These are phyloP conservation scores for Plectosphaerella cucumerina DNA, from an alignment of 2,329 filamentous ascomycete genomes.

Conservation along the genomic window DNA sequence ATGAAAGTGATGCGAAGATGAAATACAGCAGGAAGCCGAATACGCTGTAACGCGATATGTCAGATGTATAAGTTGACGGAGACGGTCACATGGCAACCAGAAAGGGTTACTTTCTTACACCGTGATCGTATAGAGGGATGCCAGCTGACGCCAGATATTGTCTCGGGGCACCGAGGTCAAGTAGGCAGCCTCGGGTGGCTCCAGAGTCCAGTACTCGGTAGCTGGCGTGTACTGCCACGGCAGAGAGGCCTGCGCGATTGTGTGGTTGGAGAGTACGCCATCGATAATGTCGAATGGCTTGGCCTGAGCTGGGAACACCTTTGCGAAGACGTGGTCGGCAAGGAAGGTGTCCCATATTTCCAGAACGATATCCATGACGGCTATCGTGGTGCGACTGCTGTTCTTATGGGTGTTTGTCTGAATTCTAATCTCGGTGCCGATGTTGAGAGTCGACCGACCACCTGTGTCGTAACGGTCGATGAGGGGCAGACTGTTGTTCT, in stretches of 20 bases:
- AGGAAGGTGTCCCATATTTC: constrained; percentile 79
- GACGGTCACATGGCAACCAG: background rate
- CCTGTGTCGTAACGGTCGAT: too few species aligned
- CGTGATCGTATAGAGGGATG: constrained; percentile 78
- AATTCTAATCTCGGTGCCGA: too few species aligned
- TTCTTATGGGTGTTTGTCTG: too few species aligned
- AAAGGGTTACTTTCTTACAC: constrained; percentile 60
- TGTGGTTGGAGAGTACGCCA: constrained; percentile 39
- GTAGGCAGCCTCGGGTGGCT: constrained; percentile 73
- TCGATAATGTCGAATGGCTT: constrained; percentile 49
- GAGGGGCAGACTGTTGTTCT: too few species aligned
- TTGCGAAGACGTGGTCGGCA: constrained; percentile 76
- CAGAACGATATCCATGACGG: constrained; percentile 85
- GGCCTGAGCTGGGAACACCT: constrained; percentile 56
- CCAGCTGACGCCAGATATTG: constrained; percentile 68
- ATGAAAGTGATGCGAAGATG: constrained; percentile 76
- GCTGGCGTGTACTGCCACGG: constrained; percentile 69
- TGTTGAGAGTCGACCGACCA: too few species aligned
- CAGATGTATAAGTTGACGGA: background rate
- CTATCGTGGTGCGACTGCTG: background rate
- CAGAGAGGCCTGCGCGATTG: constrained; percentile 50
- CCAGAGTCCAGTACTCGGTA: constrained; percentile 62
- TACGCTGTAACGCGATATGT: constrained; percentile 51
- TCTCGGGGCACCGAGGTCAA: constrained; percentile 74
- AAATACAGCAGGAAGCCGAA: constrained; percentile 86